These are phyloP conservation scores for Pythium graminicola DNA, from an alignment of 352 stramenopile genomes.

Conservation along the genomic window DNA sequence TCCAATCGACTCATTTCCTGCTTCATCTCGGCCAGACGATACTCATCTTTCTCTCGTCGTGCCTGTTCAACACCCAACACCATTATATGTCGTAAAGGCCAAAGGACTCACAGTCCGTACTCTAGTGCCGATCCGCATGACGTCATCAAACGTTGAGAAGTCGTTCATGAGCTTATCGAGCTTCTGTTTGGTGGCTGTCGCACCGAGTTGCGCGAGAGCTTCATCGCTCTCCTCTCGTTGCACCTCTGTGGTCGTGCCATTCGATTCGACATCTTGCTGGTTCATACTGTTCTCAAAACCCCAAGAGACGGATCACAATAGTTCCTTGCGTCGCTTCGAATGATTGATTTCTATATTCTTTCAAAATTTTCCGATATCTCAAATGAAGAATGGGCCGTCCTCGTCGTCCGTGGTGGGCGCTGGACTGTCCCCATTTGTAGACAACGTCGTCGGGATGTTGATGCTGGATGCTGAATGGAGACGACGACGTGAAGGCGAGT, in stretches of 20 bases:
- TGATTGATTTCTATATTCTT: no score
- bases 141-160: conserved; percentile 82
- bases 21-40: conserved; percentile 88
- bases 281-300: conserved; percentile 20
- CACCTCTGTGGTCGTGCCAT: neutral
- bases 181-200: conserved; percentile 74
- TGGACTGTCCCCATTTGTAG: neutral
- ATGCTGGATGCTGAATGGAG: conserved; percentile 14
- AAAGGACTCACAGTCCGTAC: conserved; percentile 19
- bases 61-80: conserved; percentile 30
- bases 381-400: conserved; percentile 16
- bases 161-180: conserved; percentile 80
- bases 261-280: conserved; percentile 14
- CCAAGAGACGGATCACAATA: no score
- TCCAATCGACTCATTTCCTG: conserved; percentile 90
- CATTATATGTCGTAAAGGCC: neutral
- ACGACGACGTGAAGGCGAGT: conserved; percentile 20
- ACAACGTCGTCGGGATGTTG: neutral
- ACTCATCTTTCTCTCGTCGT: conserved; percentile 91
- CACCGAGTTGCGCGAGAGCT: conserved; percentile 35
- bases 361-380: conserved; percentile 6
- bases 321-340: conserved; percentile 21
- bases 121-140: conserved; percentile 80
- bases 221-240: conserved; percentile 12
- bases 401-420: conserved; percentile 12